Conservation (phyloP, 495 filamentous ascomycete genomes). For the Cudoniella acicularis region DNA sequence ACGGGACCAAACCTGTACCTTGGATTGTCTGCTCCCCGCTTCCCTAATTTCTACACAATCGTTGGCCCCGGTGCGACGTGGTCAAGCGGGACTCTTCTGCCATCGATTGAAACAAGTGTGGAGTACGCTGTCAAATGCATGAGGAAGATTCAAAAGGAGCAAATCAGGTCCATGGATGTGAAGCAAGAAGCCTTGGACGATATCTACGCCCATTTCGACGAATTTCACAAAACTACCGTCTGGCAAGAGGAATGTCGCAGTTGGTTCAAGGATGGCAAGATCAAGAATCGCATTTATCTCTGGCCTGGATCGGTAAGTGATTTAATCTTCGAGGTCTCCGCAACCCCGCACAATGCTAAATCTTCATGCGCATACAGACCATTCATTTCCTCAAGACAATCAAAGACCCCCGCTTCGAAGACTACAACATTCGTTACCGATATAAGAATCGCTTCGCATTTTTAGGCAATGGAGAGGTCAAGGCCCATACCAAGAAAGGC, state of each 20-base stretch:
- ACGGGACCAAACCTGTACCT: conserved; percentile 62
- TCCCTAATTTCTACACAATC: conserved; percentile 50
- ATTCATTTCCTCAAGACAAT: conserved; percentile 38
- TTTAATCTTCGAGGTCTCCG: not conserved
- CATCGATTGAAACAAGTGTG: conserved; percentile 29
- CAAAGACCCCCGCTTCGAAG: conserved; percentile 33
- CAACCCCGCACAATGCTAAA: not conserved
- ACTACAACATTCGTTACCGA: conserved; percentile 34
- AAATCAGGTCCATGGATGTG: conserved; percentile 30
- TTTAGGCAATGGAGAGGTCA: conserved; percentile 38
- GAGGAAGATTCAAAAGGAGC: conserved; percentile 33
- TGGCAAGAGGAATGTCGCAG: conserved; percentile 34
- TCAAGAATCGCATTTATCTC: conserved; percentile 38
- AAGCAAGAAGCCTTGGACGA: conserved; percentile 33
- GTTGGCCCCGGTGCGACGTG: conserved; percentile 28
- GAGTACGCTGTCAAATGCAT: conserved; percentile 32
- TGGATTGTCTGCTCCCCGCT: conserved; percentile 54
- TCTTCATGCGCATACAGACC: conserved; percentile 14
- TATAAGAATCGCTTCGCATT: conserved; percentile 37
- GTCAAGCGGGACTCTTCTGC: conserved; percentile 31
- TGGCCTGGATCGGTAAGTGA: conserved; percentile 33
- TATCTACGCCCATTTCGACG: conserved; percentile 32
- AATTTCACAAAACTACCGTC: conserved; percentile 29
- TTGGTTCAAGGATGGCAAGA: conserved; percentile 38
- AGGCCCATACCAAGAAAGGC: conserved; percentile 28